Percentiles rank a stretch among this genome's conserved stretches.
phyloP scores from a whole-genome alignment of 169 alveolate species.

The Plasmodium sp. region DNA sequence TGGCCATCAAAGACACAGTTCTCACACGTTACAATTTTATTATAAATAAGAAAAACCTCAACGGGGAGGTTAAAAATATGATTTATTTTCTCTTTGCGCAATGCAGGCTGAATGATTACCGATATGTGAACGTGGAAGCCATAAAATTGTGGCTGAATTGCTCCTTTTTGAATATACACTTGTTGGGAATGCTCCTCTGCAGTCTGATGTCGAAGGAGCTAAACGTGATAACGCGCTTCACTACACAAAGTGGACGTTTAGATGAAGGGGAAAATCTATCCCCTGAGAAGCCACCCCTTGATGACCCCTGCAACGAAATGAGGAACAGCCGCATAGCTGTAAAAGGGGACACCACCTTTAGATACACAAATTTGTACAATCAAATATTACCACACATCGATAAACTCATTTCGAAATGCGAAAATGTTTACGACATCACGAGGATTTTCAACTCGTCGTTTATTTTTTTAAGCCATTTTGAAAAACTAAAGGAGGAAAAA shows the following conservation, averaged over 20 bases:
- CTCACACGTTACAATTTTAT: slow-evolving; percentile 17
- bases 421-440: slow-evolving; percentile 56
- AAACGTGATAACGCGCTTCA: background rate
- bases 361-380: slow-evolving; percentile 12
- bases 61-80: slow-evolving; percentile 16
- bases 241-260: background rate
- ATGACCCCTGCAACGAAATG: background rate
- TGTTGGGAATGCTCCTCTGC: slow-evolving; percentile 29
- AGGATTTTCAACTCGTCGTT: slow-evolving; percentile 68
- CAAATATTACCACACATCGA: slow-evolving; percentile 37
- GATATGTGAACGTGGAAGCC: slow-evolving; percentile 24
- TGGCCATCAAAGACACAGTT: background rate
- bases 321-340: background rate
- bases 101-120: slow-evolving; percentile 31
- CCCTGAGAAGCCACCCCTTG: background rate
- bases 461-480: slow-evolving; percentile 28
- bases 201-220: slow-evolving; percentile 32
- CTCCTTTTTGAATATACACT: slow-evolving; percentile 67
- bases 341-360: background rate
- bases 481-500: slow-evolving; percentile 22
- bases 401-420: slow-evolving; percentile 50
- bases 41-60: slow-evolving; percentile 13
- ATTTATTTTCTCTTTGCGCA: slow-evolving; percentile 60
- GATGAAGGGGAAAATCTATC: background rate
- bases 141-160: background rate